phyloP scores from a whole-genome alignment of 2,329 filamentous ascomycete species.

The Epichloe bromicola region DNA sequence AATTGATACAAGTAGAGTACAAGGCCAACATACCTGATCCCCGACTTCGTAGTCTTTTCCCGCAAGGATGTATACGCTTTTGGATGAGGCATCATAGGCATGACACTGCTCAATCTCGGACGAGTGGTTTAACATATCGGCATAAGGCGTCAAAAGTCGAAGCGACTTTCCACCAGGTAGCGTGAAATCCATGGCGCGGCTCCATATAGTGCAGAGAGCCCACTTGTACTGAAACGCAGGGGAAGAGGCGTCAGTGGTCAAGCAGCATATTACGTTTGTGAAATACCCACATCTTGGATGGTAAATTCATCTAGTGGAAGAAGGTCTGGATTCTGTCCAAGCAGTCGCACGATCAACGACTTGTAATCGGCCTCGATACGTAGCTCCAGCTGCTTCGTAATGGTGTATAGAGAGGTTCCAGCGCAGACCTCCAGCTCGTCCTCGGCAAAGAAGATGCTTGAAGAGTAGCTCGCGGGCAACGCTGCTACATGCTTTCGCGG shows the following conservation, averaged over 20 bases:
- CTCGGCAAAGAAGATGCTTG: constrained; percentile 22
- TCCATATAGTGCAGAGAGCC: constrained; percentile 17
- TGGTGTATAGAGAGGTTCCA: constrained; percentile 19
- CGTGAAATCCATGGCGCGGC: constrained; percentile 22
- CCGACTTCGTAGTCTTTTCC: constrained; percentile 17
- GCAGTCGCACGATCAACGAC: constrained; percentile 14
- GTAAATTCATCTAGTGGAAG: constrained; percentile 20
- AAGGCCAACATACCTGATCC: constrained; percentile 19
- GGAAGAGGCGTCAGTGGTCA: constrained; percentile 2
- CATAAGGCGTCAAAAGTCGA: constrained; percentile 18
- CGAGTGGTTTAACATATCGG: constrained; percentile 25
- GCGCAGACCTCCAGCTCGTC: constrained; percentile 21
- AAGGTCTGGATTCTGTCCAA: constrained; percentile 18
- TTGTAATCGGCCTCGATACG: constrained; percentile 18
- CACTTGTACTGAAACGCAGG: constrained; percentile 21
- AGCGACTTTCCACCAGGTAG: constrained; percentile 7
- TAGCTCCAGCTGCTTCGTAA: constrained; percentile 19
- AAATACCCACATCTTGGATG: constrained; percentile 19
- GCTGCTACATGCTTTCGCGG: constrained; percentile 15
- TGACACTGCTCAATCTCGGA: constrained; percentile 21
- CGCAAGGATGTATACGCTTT: constrained; percentile 18
- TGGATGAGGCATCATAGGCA: constrained; percentile 19
- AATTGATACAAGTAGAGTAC: neutral
- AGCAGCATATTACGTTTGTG: constrained; percentile 5
- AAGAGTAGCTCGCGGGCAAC: constrained; percentile 19